These are phyloP conservation scores for Gynostemma pentaphyllum DNA, from an alignment of 306 rosid genomes.

Conservation along the genomic window DNA sequence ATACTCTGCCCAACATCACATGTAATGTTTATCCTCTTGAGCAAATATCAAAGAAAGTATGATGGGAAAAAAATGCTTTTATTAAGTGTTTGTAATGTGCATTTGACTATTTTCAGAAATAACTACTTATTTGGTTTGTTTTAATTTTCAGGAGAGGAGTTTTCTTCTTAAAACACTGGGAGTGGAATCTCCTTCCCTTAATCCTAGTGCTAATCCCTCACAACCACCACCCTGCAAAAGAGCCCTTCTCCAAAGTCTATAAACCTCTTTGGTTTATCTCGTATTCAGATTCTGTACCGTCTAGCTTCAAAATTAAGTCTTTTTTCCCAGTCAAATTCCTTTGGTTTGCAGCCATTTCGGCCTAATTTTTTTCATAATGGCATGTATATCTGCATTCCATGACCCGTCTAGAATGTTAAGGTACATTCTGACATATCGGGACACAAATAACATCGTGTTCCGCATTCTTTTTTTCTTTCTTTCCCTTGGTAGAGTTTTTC, in stretches of 20 bases:
- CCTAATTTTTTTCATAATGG: conserved; percentile 66
- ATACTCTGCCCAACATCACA: no score
- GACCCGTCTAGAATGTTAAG: conserved; percentile 45
- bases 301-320: conserved; percentile 21
- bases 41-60: neutral
- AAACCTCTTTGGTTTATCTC: conserved; percentile 30
- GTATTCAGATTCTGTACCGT: conserved; percentile 15
- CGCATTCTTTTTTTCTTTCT: conserved; percentile 25
- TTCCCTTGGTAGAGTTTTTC: conserved; percentile 6
- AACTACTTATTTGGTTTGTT: conserved; percentile 14
- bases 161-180: conserved; percentile 96
- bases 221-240: conserved; percentile 94
- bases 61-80: neutral
- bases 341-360: conserved; percentile 56
- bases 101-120: conserved; percentile 8
- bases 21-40: neutral
- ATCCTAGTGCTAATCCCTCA: conserved; percentile 38
- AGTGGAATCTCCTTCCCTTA: conserved; percentile 67
- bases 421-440: conserved; percentile 49
- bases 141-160: conserved; percentile 74
- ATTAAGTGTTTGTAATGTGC: neutral
- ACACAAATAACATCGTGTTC: conserved; percentile 42
- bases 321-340: conserved; percentile 22
- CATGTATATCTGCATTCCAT: conserved; percentile 41
- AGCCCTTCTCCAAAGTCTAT: conserved; percentile 80